Conservation (phyloP, 345 rosid genomes). For the Iberis pinnata region DNA sequence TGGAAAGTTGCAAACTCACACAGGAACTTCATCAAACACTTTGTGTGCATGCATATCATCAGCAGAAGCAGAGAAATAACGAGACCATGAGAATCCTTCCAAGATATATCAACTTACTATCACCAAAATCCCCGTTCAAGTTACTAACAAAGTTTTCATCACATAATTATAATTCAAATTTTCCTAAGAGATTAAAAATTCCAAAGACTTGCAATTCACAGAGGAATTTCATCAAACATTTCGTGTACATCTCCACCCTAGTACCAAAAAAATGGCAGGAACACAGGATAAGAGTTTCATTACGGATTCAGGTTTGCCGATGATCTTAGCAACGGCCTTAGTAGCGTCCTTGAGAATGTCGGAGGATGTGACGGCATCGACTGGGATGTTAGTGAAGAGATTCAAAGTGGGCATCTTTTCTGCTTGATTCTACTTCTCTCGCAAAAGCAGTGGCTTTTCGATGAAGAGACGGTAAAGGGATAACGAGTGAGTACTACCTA, state of each 20-base stretch:
- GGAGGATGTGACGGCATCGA: conserved; percentile 71
- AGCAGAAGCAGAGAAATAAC: background rate
- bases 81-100: background rate
- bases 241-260: background rate
- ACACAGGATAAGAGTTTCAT: background rate
- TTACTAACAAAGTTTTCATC: background rate
- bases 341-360: conserved; percentile 94
- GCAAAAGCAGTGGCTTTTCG: background rate
- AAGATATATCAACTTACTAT: no score
- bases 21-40: conserved; percentile 1
- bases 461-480: no score
- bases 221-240: conserved; percentile 16
- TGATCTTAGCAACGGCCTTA: conserved; percentile 70
- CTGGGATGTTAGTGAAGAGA: conserved; percentile 73
- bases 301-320: conserved; percentile 96
- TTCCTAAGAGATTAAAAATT: background rate
- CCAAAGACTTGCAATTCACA: background rate
- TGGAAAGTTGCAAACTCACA: background rate
- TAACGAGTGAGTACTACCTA: no score
- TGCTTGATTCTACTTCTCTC: background rate
- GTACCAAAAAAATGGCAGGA: background rate
- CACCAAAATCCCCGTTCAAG: no score
- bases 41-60: background rate
- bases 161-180: no score
- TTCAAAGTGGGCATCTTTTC: conserved; percentile 75